phyloP scores from a whole-genome alignment of 2,329 filamentous ascomycete genomes.

The Pseudonectria buxi region DNA sequence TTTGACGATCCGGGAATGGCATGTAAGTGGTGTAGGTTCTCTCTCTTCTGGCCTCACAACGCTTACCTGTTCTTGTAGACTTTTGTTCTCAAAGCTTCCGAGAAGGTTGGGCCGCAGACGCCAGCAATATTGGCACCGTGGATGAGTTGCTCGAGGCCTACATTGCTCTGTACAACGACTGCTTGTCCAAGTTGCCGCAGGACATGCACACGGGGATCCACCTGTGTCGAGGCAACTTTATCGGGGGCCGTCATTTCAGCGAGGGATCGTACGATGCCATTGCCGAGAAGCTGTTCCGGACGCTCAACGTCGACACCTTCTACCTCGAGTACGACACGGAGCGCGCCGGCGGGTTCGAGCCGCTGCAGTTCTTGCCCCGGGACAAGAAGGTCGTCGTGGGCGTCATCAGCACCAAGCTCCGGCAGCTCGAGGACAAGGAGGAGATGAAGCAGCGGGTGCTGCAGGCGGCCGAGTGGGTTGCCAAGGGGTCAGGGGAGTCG shows the following conservation, averaged over 20 bases:
- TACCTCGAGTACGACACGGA: conserved; percentile 65
- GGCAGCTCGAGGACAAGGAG: conserved; percentile 55
- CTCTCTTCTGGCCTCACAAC: not conserved
- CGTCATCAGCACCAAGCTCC: conserved; percentile 57
- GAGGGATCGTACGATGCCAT: conserved; percentile 63
- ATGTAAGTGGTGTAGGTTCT: conserved; percentile 39
- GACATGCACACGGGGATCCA: conserved; percentile 75
- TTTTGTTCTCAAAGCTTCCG: conserved; percentile 70
- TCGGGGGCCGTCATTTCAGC: conserved; percentile 58
- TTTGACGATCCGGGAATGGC: conserved; percentile 62
- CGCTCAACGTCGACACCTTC: conserved; percentile 59
- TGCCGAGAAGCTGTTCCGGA: conserved; percentile 57
- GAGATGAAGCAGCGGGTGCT: conserved; percentile 54
- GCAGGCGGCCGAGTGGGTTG: conserved; percentile 60
- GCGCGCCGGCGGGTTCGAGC: conserved; percentile 59
- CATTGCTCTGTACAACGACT: conserved; percentile 70
- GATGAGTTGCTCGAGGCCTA: conserved; percentile 69
- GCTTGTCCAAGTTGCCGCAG: conserved; percentile 52
- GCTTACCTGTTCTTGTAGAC: conserved; percentile 39
- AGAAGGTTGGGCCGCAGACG: conserved; percentile 60
- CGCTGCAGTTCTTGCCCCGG: conserved; percentile 52
- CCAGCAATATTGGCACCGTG: conserved; percentile 59
- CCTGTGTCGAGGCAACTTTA: conserved; percentile 64
- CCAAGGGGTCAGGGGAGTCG: conserved; percentile 57
- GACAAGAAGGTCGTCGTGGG: conserved; percentile 59